phyloP scores from a whole-genome alignment of 2,329 filamentous ascomycete species.

The Fusarium anguioides region DNA sequence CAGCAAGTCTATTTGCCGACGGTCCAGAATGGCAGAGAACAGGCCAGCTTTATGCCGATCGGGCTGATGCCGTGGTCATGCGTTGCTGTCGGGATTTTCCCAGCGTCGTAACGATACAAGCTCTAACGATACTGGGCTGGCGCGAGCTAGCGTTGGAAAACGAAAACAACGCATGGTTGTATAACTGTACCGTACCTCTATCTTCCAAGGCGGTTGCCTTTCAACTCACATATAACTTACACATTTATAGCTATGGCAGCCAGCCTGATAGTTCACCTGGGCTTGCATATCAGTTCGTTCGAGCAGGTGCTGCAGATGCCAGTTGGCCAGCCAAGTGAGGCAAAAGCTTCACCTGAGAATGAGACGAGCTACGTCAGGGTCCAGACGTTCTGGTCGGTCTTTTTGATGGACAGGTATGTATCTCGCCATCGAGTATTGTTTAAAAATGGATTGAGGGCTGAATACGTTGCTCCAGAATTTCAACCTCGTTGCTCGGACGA shows the following conservation, averaged over 20 bases:
- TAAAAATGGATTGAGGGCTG: background rate
- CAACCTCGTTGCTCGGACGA: background rate
- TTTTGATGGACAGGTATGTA: background rate
- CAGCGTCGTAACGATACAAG: background rate
- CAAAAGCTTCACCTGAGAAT: background rate
- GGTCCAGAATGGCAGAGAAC: background rate
- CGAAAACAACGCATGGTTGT: conserved; percentile 1
- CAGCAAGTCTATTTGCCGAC: background rate
- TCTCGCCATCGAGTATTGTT: accelerated
- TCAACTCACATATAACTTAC: background rate
- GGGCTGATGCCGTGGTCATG: background rate
- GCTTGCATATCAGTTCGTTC: background rate
- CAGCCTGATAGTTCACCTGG: background rate
- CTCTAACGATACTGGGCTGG: background rate
- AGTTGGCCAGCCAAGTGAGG: background rate
- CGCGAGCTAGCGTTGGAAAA: background rate
- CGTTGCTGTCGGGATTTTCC: background rate
- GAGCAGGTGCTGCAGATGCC: background rate
- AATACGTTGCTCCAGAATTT: background rate
- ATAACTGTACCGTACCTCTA: background rate
- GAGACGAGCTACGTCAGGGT: background rate
- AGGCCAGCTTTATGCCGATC: background rate
- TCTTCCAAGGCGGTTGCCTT: background rate
- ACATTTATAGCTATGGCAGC: background rate
- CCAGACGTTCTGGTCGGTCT: background rate